phyloP scores from a whole-genome alignment of 805 yeast species.

The Helenozyma baotianmanensis region DNA sequence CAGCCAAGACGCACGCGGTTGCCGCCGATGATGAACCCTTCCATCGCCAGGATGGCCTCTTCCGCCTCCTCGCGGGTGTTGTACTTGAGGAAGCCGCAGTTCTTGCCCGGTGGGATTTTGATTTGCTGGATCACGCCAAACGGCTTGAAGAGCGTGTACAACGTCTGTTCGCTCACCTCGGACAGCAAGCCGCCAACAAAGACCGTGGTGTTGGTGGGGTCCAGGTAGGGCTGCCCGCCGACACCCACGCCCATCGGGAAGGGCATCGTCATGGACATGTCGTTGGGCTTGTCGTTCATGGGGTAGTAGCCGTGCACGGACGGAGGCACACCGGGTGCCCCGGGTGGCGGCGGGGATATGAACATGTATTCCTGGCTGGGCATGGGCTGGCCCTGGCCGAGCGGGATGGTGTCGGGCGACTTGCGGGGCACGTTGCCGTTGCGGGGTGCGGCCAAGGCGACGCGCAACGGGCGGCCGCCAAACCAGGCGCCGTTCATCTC shows the following conservation, averaged over 20 bases:
- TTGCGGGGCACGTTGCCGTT: constrained; percentile 20
- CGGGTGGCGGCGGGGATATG: constrained; percentile 8
- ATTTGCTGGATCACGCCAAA: constrained; percentile 69
- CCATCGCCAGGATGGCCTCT: constrained; percentile 79
- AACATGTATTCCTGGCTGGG: constrained; percentile 13
- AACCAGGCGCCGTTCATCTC: constrained; percentile 81
- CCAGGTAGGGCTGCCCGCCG: constrained; percentile 17
- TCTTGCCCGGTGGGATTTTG: constrained; percentile 75
- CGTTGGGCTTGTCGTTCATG: constrained; percentile 1
- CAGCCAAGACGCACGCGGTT: constrained; percentile 79
- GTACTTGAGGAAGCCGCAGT: constrained; percentile 87
- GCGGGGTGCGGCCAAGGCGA: constrained; percentile 76
- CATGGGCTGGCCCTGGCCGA: constrained; percentile 8
- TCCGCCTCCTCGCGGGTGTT: constrained; percentile 78
- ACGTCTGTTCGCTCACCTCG: constrained; percentile 57
- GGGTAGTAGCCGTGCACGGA: constrained; percentile 3
- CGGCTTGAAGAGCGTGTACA: constrained; percentile 60
- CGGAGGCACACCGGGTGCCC: constrained; percentile 12
- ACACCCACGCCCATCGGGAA: background rate
- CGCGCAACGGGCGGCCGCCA: constrained; percentile 72
- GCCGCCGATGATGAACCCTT: constrained; percentile 83
- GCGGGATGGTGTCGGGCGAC: background rate
- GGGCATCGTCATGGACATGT: background rate
- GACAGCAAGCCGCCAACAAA: constrained; percentile 74
- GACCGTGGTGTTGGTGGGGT: constrained; percentile 68